Conservation (phyloP, 306 rosid species). For the Abrus pulchellus region DNA sequence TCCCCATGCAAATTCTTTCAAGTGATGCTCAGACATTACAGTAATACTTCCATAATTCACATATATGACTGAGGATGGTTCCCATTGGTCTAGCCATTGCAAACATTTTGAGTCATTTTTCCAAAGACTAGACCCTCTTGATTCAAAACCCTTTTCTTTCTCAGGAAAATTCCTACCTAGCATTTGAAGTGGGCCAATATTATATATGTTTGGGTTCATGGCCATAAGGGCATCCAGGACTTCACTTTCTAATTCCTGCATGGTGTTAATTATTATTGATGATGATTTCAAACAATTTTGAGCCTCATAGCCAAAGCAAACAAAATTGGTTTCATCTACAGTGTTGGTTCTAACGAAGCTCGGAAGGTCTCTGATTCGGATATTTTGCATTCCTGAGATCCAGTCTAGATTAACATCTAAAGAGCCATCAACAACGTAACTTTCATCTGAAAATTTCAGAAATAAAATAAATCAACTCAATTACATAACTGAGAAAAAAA, state of each 20-base stretch:
- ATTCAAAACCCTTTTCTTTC: conserved; percentile 10
- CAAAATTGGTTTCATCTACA: conserved; percentile 1
- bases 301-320: background rate
- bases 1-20: conserved; percentile 41
- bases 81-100: conserved; percentile 20
- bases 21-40: conserved; percentile 6
- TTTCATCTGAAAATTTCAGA: conserved; percentile 4
- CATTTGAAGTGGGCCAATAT: conserved; percentile 19
- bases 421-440: background rate
- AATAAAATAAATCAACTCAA: too few relatives aligned
- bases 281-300: conserved; percentile 14
- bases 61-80: background rate
- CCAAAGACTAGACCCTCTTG: conserved; percentile 14
- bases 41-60: conserved; percentile 30
- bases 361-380: conserved; percentile 29
- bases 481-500: too few relatives aligned
- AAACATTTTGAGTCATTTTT: conserved; percentile 27
- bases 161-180: conserved; percentile 2
- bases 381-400: conserved; percentile 29
- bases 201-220: conserved; percentile 22
- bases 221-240: background rate
- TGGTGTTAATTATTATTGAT: conserved; percentile 21
- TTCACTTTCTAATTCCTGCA: conserved; percentile 7
- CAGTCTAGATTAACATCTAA: conserved; percentile 18
- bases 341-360: conserved; percentile 13